Base-by-base conservation (phyloP, 192 early-diverging fungal genomes). In the Anaeromyces robustus region DNA sequence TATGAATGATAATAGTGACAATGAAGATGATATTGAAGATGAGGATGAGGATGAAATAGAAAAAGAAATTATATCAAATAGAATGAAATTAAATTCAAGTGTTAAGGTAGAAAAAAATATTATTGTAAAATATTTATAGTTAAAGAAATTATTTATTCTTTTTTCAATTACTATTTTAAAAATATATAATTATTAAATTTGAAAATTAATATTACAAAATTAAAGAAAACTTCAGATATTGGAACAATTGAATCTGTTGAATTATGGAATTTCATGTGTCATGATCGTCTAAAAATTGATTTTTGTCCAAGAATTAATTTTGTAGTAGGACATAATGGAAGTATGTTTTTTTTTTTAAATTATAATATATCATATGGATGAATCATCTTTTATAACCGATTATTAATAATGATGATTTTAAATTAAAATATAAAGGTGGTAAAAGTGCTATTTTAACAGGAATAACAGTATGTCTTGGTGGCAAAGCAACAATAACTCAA, bases 271-370 rank as follows among this genome's bases (percentile, higher is more conserved):
- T 98, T 98, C 85, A 97, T 99, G 95, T 98, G 96, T 84, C 97
- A 99, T 86, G 89, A 92, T 34, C 90, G 88, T 68, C 88, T 96
- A 12, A 87, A 88, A 28, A 92, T 98, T 4, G 82, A 89, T 52
- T 92, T 99, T 80, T 90, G 92, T 30, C 91, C 94, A 12, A 93
- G 94, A 78, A 92, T 99, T 79, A 98, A 99, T 86, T 99, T 99
- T 86, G 92, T 99, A 37, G 94, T 95, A 79, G 97, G 97, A 17
- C 95, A 97, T 81, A 99, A 98, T 83, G 97, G 96, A 79, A 95
- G 93, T 92, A 86, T 32, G 90, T 84, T 0, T 43, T 29, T 79
- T 30, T 31, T 17, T 78, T 43, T 85, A 78, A n/a, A n/a, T n/a
- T n/a, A n/a, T n/a, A n/a, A n/a, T n/a, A n/a, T n/a, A n/a, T n/a